A percentile compares a stretch with the other conserved stretches of the same genome.
Conservation (phyloP, 345 rosid species). For the Microthlaspi erraticum region DNA sequence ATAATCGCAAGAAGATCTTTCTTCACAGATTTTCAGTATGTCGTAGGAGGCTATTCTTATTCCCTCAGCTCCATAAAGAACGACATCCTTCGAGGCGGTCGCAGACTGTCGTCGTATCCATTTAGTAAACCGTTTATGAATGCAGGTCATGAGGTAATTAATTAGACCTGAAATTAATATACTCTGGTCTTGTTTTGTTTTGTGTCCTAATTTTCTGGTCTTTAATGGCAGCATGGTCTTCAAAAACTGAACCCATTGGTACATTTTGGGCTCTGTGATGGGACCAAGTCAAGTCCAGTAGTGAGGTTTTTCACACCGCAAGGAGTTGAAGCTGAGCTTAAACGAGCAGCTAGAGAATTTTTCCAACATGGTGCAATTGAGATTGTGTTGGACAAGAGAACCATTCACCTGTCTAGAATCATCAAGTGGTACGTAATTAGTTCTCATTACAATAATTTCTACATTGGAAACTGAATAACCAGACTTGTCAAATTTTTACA, state of each 20-base stretch:
- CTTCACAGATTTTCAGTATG: slow-evolving; percentile 70
- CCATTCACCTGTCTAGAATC: slow-evolving; percentile 64
- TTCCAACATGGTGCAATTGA: slow-evolving; percentile 71
- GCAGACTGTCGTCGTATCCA: slow-evolving; percentile 62
- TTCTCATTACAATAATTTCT: not conserved
- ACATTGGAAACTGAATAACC: not conserved
- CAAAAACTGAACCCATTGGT: slow-evolving; percentile 70
- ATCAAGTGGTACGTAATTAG: slow-evolving; percentile 82
- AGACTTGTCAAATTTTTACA: too few species aligned
- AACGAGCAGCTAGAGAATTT: slow-evolving; percentile 70
- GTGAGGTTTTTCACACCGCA: slow-evolving; percentile 78
- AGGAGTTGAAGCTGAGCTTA: slow-evolving; percentile 71
- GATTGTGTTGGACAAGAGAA: slow-evolving; percentile 64
- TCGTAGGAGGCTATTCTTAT: slow-evolving; percentile 78
- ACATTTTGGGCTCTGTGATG: slow-evolving; percentile 87
- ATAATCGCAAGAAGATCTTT: slow-evolving; percentile 69
- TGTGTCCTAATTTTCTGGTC: not conserved
- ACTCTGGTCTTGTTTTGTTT: not conserved
- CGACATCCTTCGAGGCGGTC: slow-evolving; percentile 71
- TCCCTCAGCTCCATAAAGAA: slow-evolving; percentile 66
- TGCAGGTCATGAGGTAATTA: slow-evolving; percentile 57
- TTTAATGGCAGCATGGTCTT: slow-evolving; percentile 55
- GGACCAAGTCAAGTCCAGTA: slow-evolving; percentile 77
- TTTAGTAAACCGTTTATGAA: slow-evolving; percentile 63
- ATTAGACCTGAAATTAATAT: not conserved